A percentile compares a stretch with the other conserved stretches of the same genome.
phyloP scores from a whole-genome alignment of 768 basidiomycete species.

The Tulasnella sp. region DNA sequence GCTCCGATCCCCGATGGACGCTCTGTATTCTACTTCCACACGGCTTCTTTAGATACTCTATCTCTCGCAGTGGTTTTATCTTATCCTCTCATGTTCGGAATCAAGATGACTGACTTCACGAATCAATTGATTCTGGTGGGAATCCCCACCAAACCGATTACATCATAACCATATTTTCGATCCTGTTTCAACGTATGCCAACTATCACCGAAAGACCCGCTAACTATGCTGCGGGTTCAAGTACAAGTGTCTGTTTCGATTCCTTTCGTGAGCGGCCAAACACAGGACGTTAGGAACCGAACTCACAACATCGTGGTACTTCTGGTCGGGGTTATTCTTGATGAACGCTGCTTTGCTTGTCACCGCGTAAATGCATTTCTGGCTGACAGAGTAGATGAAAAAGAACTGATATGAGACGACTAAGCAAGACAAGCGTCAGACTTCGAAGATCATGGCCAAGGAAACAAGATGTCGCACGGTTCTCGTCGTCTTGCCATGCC shows the following conservation, averaged over 20 bases:
- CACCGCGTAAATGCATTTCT: background rate
- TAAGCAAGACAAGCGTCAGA: background rate
- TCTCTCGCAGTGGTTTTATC: background rate
- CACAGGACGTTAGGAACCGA: background rate
- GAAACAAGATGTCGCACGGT: background rate
- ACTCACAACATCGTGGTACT: background rate
- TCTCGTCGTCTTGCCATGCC: background rate
- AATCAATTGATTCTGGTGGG: background rate
- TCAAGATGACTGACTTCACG: background rate
- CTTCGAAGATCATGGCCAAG: background rate
- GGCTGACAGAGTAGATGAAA: background rate
- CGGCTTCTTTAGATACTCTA: background rate
- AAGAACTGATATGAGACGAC: background rate
- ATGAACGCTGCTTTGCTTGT: background rate
- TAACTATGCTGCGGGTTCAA: background rate
- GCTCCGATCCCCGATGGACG: background rate
- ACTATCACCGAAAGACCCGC: background rate
- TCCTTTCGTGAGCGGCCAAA: background rate
- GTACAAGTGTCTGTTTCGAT: background rate
- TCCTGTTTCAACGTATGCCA: background rate
- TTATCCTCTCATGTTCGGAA: background rate
- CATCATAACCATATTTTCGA: background rate
- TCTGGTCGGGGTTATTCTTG: background rate
- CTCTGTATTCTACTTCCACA: background rate
- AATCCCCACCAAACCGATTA: background rate